Percentiles rank a stretch among this genome's conserved stretches.
phyloP scores from a whole-genome alignment of 192 early-diverging fungal species.

The Entomortierella lignicola region DNA sequence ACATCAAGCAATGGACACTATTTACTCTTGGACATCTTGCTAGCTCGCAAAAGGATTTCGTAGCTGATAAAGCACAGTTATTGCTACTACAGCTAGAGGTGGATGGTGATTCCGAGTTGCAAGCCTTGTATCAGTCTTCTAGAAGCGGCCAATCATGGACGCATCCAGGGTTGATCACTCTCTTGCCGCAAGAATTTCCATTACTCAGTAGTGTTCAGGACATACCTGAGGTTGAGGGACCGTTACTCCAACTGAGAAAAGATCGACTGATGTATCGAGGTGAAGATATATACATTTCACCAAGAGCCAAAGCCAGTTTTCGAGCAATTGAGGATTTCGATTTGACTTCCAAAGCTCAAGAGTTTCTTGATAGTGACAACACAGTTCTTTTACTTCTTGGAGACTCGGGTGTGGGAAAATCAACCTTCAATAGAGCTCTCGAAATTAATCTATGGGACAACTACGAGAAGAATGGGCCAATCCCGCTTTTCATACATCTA shows the following conservation, averaged over 20 bases:
- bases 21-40: background rate
- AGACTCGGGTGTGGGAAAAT: slow-evolving; percentile 17
- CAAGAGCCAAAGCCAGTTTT: no score
- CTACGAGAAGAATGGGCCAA: background rate
- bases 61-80: no score
- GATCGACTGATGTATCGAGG: no score
- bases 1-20: background rate
- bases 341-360: background rate
- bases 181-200: no score
- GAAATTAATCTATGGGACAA: slow-evolving; percentile 3
- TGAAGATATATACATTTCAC: no score
- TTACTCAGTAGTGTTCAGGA: no score
- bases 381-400: slow-evolving; percentile 5
- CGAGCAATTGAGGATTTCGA: background rate
- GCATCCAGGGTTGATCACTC: no score
- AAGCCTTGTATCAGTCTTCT: no score
- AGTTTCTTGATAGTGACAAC: background rate
- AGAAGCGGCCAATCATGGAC: no score
- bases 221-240: no score
- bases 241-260: no score
- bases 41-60: no score
- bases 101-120: background rate
- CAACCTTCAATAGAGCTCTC: slow-evolving; percentile 14
- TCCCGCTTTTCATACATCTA: slow-evolving; percentile 7
- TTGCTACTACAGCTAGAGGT: background rate